Percentiles rank a stretch among this genome's conserved stretches.
Conservation (phyloP, 2,329 filamentous ascomycete genomes). For the Colletotrichum costaricense region DNA sequence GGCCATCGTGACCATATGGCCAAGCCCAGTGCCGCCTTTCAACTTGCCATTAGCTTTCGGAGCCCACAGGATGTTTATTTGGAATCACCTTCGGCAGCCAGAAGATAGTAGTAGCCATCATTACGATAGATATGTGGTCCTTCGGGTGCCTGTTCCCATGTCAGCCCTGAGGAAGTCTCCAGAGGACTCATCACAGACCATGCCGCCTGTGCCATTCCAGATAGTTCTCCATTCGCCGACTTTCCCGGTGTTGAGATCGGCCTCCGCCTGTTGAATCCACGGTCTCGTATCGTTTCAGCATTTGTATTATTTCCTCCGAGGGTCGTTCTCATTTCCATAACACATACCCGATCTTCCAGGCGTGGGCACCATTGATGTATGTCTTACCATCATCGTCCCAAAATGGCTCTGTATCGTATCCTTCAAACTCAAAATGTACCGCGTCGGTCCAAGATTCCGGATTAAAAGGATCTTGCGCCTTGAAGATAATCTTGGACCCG, state of each 20-base stretch:
- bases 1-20: slow-evolving; percentile 61
- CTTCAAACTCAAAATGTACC: slow-evolving; percentile 36
- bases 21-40: slow-evolving; percentile 56
- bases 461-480: slow-evolving; percentile 36
- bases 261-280: slow-evolving; percentile 58
- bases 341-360: slow-evolving; percentile 48
- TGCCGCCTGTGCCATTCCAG: slow-evolving; percentile 23
- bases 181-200: not conserved
- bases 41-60: not conserved
- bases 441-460: slow-evolving; percentile 41
- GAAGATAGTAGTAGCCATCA: slow-evolving; percentile 63
- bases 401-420: slow-evolving; percentile 58
- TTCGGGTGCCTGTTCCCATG: slow-evolving; percentile 44
- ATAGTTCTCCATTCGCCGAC: slow-evolving; percentile 15
- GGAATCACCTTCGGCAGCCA: slow-evolving; percentile 58
- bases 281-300: slow-evolving; percentile 44
- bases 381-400: slow-evolving; percentile 66
- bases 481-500: slow-evolving; percentile 26
- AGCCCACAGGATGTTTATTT: not conserved
- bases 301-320: slow-evolving; percentile 47
- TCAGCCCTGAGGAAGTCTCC: not conserved
- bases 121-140: slow-evolving; percentile 66
- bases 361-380: slow-evolving; percentile 53
- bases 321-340: slow-evolving; percentile 48
- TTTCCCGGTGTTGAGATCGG: slow-evolving; percentile 41